Evolutionary conservation across 2,329 filamentous ascomycete genomes (phyloP).

Genomic region (Fusarium devonianum): DNA sequence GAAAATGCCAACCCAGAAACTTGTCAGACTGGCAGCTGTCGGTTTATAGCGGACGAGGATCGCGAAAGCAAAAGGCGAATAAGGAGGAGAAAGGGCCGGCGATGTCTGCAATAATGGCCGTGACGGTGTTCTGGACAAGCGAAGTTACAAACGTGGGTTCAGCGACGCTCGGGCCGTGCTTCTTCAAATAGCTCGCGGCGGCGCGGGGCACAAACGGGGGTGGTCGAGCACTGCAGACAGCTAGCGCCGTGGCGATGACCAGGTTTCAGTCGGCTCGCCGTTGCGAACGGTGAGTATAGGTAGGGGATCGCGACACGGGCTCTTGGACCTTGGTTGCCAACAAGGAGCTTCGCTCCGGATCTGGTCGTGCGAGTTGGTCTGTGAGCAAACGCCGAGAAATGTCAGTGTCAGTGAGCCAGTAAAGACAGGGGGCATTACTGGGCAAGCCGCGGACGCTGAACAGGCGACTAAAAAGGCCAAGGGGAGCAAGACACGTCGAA

Average conservation of each 20-base stretch:
- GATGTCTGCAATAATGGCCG: slow-evolving; percentile 17
- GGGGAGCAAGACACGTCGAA: slow-evolving; percentile 28
- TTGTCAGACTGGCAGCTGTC: slow-evolving; percentile 7
- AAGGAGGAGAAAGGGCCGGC: slow-evolving; percentile 19
- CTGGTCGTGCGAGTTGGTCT: slow-evolving; percentile 11
- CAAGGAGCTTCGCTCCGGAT: slow-evolving; percentile 12
- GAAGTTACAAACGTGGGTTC: slow-evolving; percentile 30
- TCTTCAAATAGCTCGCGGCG: slow-evolving; percentile 36
- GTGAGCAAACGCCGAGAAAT: slow-evolving; percentile 15
- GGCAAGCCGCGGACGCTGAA: slow-evolving; percentile 2
- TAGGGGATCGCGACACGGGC: slow-evolving; percentile 33
- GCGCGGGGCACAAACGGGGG: slow-evolving; percentile 38
- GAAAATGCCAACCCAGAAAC: slow-evolving; percentile 12
- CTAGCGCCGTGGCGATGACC: slow-evolving; percentile 35
- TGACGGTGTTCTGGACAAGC: slow-evolving; percentile 20
- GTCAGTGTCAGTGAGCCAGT: slow-evolving; percentile 8
- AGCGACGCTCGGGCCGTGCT: slow-evolving; percentile 40
- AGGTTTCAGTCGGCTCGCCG: slow-evolving; percentile 42
- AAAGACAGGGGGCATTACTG: slow-evolving; percentile 10
- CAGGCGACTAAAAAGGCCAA: slow-evolving; percentile 13
- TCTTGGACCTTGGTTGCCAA: slow-evolving; percentile 24
- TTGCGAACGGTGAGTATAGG: slow-evolving; percentile 40
- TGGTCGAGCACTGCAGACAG: slow-evolving; percentile 22
- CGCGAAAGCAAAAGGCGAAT: slow-evolving; percentile 5
- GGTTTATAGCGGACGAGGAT: slow-evolving; percentile 18